Evolutionary conservation across 2,329 filamentous ascomycete genomes (phyloP).

Genomic region (Penicillium brasilianum): DNA sequence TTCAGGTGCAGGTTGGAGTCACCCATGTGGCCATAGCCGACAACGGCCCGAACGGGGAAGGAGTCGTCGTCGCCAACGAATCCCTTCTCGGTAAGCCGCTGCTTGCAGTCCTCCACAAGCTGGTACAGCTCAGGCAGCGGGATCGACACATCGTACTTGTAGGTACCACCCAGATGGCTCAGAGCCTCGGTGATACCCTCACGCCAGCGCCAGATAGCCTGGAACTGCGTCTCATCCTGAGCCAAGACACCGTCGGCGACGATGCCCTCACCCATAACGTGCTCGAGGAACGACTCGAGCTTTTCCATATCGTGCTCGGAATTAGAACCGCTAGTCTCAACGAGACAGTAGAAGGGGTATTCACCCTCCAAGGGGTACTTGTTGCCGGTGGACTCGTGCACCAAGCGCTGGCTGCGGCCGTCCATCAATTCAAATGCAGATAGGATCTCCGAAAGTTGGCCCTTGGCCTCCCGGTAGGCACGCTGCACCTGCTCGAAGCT

Average conservation of each 20-base stretch:
- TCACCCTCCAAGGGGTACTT: conserved; percentile 81
- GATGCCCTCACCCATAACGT: conserved; percentile 86
- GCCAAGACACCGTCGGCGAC: conserved; percentile 89
- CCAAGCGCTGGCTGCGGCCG: conserved; percentile 76
- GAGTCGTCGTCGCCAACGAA: conserved; percentile 77
- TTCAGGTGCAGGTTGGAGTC: conserved; percentile 96
- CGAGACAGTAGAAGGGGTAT: conserved; percentile 92
- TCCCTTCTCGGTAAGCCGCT: conserved; percentile 72
- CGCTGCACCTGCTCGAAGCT: conserved; percentile 87
- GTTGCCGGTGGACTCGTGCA: conserved; percentile 73
- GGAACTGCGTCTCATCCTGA: conserved; percentile 88
- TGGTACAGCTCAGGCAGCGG: conserved; percentile 85
- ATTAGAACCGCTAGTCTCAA: conserved; percentile 96
- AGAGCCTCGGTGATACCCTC: conserved; percentile 91
- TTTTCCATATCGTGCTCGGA: conserved; percentile 92
- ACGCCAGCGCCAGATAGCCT: conserved; percentile 85
- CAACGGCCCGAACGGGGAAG: conserved; percentile 82
- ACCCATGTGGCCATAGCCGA: conserved; percentile 98
- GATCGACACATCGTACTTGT: conserved; percentile 98
- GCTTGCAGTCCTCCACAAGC: conserved; percentile 83
- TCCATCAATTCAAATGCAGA: conserved; percentile 99
- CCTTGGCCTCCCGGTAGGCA: conserved; percentile 87
- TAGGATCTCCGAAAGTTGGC: conserved; percentile 88
- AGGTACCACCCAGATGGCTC: conserved; percentile 90
- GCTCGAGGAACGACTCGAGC: conserved; percentile 85